phyloP scores from a whole-genome alignment of 2,329 filamentous ascomycete species.

The Hypoxylon sp. region DNA sequence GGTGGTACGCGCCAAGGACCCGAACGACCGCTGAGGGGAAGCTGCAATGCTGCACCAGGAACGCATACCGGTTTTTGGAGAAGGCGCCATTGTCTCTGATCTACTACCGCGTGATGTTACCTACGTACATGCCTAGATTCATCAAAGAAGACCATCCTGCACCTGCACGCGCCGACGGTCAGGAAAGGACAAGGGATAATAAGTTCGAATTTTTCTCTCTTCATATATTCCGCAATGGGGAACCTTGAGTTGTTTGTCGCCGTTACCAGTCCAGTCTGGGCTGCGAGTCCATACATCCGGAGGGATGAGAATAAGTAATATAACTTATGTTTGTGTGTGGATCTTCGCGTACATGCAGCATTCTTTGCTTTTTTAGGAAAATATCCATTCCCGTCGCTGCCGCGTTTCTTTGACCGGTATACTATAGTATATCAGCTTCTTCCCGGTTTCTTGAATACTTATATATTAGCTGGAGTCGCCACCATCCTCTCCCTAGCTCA shows the following conservation, averaged over 20 bases:
- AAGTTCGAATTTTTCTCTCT: slow-evolving; percentile 13
- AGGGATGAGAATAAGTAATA: slow-evolving; percentile 26
- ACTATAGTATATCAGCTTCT: slow-evolving; percentile 26
- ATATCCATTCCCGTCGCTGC: slow-evolving; percentile 18
- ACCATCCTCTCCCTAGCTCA: slow-evolving; percentile 1
- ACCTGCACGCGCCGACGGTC: slow-evolving; percentile 24
- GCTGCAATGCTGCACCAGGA: slow-evolving; percentile 20
- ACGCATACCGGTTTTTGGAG: slow-evolving; percentile 30
- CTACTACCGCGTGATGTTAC: slow-evolving; percentile 38
- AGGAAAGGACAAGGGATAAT: slow-evolving; percentile 18
- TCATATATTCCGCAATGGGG: slow-evolving; percentile 15
- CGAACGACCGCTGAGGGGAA: slow-evolving; percentile 34
- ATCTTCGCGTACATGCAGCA: slow-evolving; percentile 21
- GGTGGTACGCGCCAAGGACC: slow-evolving; percentile 38
- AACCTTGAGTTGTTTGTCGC: slow-evolving; percentile 5
- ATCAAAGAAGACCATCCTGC: slow-evolving; percentile 20
- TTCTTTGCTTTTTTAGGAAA: slow-evolving; percentile 30
- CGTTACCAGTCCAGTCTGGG: background rate
- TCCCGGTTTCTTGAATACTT: slow-evolving; percentile 3
- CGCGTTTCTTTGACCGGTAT: background rate
- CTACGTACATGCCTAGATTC: slow-evolving; percentile 24
- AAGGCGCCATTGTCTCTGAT: slow-evolving; percentile 30
- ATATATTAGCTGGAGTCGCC: slow-evolving; percentile 6
- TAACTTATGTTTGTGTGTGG: slow-evolving; percentile 37
- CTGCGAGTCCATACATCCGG: slow-evolving; percentile 19